A percentile compares a stretch with the other conserved stretches of the same genome.
Conservation (phyloP, 345 rosid species). For the Populus pruinosa region DNA sequence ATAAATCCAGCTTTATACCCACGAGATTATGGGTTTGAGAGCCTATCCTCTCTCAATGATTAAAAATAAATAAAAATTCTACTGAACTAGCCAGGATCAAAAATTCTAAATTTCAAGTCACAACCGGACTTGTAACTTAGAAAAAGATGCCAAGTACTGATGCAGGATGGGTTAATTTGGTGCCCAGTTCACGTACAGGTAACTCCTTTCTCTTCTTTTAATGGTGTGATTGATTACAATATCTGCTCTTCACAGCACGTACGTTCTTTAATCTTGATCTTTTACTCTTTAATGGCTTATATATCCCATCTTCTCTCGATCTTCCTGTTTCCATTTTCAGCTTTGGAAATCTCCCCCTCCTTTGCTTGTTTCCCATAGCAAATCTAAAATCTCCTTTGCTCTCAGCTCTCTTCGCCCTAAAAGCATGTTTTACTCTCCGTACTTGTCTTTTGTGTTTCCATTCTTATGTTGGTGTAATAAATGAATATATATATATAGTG, state of each 20-base stretch:
- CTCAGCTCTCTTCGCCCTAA: constrained; percentile 8
- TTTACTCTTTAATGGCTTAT: constrained; percentile 7
- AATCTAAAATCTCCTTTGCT: neutral
- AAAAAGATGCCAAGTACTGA: neutral
- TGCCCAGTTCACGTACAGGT: neutral
- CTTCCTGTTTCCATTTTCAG: constrained; percentile 16
- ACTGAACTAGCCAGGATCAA: neutral
- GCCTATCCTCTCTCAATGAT: too few species aligned
- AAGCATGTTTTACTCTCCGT: neutral
- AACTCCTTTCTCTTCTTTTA: neutral
- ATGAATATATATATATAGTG: neutral
- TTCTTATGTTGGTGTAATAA: neutral
- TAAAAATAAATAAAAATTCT: too few species aligned
- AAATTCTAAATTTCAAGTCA: neutral
- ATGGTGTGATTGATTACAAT: neutral
- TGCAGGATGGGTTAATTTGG: neutral
- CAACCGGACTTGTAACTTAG: neutral
- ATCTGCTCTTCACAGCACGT: neutral
- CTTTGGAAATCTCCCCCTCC: neutral
- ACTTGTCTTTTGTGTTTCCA: neutral
- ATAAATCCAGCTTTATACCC: too few species aligned
- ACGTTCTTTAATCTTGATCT: neutral
- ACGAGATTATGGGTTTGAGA: too few species aligned
- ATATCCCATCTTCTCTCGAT: neutral
- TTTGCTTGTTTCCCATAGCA: neutral